These are phyloP conservation scores for Citrus unshiu DNA, from an alignment of 345 rosid genomes.

Conservation along the genomic window DNA sequence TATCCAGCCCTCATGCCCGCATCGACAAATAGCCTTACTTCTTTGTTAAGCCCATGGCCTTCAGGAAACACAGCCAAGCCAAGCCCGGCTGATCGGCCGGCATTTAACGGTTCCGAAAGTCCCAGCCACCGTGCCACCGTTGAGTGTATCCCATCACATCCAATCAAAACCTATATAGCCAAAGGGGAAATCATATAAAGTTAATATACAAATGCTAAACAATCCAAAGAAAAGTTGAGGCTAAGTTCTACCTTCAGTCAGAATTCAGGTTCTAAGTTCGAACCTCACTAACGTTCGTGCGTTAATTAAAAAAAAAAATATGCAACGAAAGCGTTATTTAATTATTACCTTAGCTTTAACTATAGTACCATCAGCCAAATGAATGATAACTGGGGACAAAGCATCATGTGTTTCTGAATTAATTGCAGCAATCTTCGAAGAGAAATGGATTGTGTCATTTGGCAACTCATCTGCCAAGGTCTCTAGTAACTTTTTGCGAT, in stretches of 20 bases:
- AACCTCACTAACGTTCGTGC: no score
- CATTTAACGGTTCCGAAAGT: constrained; percentile 19
- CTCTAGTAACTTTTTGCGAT: constrained; percentile 28
- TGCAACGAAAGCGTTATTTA: no score
- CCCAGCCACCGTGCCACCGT: constrained; percentile 33
- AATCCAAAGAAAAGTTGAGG: not conserved
- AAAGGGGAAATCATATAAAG: not conserved
- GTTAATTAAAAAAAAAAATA: no score
- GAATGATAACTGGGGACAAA: constrained; percentile 8
- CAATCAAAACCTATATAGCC: constrained; percentile 26
- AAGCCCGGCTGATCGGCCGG: constrained; percentile 30
- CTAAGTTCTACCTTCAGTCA: no score
- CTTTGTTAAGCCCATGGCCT: constrained; percentile 28
- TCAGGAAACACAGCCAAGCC: constrained; percentile 30
- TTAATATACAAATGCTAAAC: not conserved
- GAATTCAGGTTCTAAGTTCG: no score
- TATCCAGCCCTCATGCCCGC: constrained; percentile 29
- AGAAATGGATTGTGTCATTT: constrained; percentile 23
- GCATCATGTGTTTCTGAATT: constrained; percentile 10
- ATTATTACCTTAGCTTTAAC: constrained; percentile 31
- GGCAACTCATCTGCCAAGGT: constrained; percentile 37
- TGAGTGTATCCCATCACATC: constrained; percentile 43
- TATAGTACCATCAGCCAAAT: constrained; percentile 30
- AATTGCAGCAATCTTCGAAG: constrained; percentile 25
- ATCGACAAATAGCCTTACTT: constrained; percentile 22